phyloP scores from a whole-genome alignment of 805 yeast species.

The Clavispora fructus region DNA sequence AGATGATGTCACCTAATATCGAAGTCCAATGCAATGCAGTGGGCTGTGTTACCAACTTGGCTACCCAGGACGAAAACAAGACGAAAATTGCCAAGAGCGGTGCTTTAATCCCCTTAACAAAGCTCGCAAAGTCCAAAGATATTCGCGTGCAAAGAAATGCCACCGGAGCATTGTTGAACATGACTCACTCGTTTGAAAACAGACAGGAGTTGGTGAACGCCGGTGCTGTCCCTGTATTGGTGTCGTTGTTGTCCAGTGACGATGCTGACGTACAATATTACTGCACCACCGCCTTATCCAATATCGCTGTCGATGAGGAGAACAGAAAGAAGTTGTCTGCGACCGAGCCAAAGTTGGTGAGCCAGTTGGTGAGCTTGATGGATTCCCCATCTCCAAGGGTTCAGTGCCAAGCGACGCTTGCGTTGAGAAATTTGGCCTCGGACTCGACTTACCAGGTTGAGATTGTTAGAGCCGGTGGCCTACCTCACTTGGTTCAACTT shows the following conservation, averaged over 20 bases:
- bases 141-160: conserved; percentile 97
- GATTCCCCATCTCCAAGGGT: conserved; percentile 90
- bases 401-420: conserved; percentile 97
- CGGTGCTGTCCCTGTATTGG: conserved; percentile 96
- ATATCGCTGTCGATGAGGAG: conserved; percentile 93
- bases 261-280: conserved; percentile 98
- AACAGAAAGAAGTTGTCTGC: conserved; percentile 85
- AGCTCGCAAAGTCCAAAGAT: conserved; percentile 89
- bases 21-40: conserved; percentile 99
- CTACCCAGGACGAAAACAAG: conserved; percentile 96
- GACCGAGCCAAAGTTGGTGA: conserved; percentile 87
- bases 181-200: conserved; percentile 97
- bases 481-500: conserved; percentile 86
- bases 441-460: conserved; percentile 95
- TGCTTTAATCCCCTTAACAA: conserved; percentile 89
- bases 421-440: conserved; percentile 90
- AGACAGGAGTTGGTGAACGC: conserved; percentile 95
- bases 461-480: conserved; percentile 91
- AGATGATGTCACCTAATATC: conserved; percentile 94
- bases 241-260: conserved; percentile 72
- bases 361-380: conserved; percentile 85
- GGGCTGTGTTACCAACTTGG: conserved; percentile 96
- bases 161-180: conserved; percentile 93
- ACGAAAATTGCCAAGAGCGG: conserved; percentile 95
- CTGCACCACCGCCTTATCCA: conserved; percentile 94